Conservation (phyloP, 2,329 filamentous ascomycete genomes). For the Aspergillus sp. region DNA sequence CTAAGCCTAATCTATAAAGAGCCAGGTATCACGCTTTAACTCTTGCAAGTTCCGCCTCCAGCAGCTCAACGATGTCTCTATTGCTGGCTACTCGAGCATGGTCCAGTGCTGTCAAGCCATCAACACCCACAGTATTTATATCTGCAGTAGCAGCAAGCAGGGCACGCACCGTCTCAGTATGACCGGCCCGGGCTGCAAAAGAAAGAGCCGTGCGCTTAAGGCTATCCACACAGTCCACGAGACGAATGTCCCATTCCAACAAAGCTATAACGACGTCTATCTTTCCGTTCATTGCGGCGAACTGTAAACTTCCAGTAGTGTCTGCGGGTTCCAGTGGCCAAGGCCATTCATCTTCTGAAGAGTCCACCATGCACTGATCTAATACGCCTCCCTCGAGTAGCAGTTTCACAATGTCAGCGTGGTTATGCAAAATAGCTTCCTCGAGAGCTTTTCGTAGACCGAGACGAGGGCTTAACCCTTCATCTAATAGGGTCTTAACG, state of each 20-base stretch:
- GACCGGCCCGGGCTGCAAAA: not conserved
- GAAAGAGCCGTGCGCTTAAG: not conserved
- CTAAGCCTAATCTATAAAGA: too few species aligned
- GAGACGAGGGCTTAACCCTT: not conserved
- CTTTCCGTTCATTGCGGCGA: not conserved
- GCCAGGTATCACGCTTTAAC: too few species aligned
- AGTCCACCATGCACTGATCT: not conserved
- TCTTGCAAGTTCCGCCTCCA: not conserved
- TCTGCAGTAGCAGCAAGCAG: not conserved
- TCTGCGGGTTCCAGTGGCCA: not conserved
- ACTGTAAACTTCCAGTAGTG: not conserved
- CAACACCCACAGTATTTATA: not conserved
- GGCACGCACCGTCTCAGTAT: not conserved
- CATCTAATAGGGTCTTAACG: not conserved
- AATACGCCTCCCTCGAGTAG: not conserved
- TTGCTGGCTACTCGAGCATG: not conserved
- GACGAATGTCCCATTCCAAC: not conserved
- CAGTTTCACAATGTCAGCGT: not conserved
- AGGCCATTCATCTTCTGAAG: not conserved
- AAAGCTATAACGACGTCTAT: not conserved
- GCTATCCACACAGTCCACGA: not conserved
- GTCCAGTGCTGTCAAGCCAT: not conserved
- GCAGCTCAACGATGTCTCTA: not conserved
- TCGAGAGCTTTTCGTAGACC: not conserved
- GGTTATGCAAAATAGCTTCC: not conserved